Evolutionary conservation across 192 early-diverging fungal genomes (phyloP), one percentile per base, ranked within the genome.

Genomic region (Physocladia obscura): DNA sequence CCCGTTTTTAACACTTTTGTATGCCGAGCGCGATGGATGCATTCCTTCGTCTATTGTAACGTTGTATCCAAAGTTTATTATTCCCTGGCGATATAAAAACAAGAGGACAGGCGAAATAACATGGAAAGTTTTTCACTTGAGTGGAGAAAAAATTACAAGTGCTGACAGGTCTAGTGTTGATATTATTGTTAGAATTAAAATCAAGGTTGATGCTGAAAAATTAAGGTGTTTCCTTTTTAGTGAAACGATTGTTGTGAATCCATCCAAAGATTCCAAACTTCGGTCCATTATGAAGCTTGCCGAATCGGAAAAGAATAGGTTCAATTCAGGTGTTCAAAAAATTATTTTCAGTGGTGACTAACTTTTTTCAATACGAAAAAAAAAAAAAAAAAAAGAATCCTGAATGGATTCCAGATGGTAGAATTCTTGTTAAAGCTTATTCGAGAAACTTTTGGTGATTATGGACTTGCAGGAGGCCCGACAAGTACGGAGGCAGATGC

Each of bases 11-110:
- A 61, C 80, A 4, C 63, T 57, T 5, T 50, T 82, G 0, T 82
- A 82, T 48, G 77, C 81, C 15, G 40, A 52, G 22, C 71, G 49
- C 15, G 81, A 82, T 44, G 81, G 81, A 1, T 82, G 81, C 69
- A 82, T 82, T 49, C 74, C 76, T 2, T 77, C 76, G n/a, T 67
- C 60, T 22, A 60, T 75, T 19, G 60, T 68, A 22, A 37, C 63
- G n/a, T 29, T 30, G 5, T 50, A 67, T 29, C 68, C 70, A 21
- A 74, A 77, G 64, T 80, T 83, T 36, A 74, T 79, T 44, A 68
- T 83, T 21, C 82, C 82, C 2, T 83, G 82, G 82, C 71, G 82
- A 8, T 83, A 81, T 61, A 69, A 75, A 22, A 80, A 78, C 71
- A 55, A 74, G 27, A 34, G 61, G 39, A 76, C 82, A 13, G 52